Base-by-base conservation (phyloP, 2,329 filamentous ascomycete genomes). In the Pseudofabraea citricarpa region DNA sequence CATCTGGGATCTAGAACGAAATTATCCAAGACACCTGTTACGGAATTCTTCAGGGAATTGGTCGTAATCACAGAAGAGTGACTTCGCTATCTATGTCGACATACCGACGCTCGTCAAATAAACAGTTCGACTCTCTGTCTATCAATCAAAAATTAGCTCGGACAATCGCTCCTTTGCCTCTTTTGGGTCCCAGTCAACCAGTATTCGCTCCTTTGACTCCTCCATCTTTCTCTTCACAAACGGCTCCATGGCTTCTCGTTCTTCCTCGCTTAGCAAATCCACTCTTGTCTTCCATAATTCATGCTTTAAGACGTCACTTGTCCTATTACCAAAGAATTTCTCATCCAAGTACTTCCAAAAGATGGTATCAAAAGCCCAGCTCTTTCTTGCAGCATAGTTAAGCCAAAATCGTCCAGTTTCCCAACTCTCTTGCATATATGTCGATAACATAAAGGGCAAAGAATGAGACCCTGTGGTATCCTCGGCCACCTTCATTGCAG, bases 261-360 rank as follows among this genome's bases (percentile, higher is more conserved):
- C 56, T 6, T 50, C 39, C 10, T 52, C 31, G 16, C 24, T 58
- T 36, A 67, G 45, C 4, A 64, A 24, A 38, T 60, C 35, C 5
- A 61, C 23, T 24, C 60, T 56, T 10, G 53, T 52, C 47, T 54
- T 62, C 41, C 45, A 65, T 3, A 60, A 33, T 2, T 56, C 46
- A 3, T 58, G 22, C 20, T 36, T 44, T 1, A 24, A 2, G 13
- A 54, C 7, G 3, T 22, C 45, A 1, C 23, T 32, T 19, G 45
- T 45, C 22, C 56, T 36, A 51, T 51, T 1, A 39, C 63, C 64
- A 43, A 64, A 68, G 41, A 60, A 64, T 2, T 45, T 51, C 43
- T 60, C 47, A 44, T 68, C 61, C n/a, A 68, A 44, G 49, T 47
- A 62, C 40, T 54, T 63, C 65, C 64, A 68, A 43, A 44, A 69